These are phyloP conservation scores for Aspergillus sclerotiicarbonarius DNA, from an alignment of 495 filamentous ascomycete species.

Conservation along the genomic window DNA sequence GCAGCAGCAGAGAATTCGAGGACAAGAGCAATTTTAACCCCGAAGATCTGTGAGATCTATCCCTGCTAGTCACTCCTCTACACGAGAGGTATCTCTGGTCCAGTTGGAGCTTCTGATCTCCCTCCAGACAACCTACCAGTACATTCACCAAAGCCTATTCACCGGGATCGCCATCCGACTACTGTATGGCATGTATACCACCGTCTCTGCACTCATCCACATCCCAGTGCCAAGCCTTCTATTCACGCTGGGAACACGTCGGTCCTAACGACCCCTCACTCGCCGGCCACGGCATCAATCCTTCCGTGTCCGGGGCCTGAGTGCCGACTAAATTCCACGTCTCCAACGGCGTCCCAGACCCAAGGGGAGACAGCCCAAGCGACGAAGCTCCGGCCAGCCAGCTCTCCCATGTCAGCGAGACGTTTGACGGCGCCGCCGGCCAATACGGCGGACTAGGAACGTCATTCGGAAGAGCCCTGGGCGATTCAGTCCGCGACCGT, in stretches of 20 bases:
- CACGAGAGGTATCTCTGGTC: no score
- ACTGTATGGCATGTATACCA: no score
- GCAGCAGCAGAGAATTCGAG: no score
- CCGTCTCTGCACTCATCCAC: no score
- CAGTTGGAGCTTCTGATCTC: no score
- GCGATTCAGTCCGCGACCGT: not conserved
- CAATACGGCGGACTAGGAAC: not conserved
- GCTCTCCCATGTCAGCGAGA: constrained; percentile 4
- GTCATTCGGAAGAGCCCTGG: not conserved
- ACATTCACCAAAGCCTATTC: no score
- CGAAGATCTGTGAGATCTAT: no score
- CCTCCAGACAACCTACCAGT: no score
- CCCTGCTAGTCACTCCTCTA: no score
- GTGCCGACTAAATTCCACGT: not conserved
- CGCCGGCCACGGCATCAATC: not conserved
- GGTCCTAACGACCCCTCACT: not conserved
- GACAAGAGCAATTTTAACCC: no score
- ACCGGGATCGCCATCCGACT: no score
- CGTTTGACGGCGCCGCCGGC: not conserved
- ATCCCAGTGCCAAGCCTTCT: no score
- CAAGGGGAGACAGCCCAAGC: not conserved
- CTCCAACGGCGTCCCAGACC: not conserved
- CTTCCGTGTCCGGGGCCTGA: not conserved
- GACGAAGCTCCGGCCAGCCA: not conserved
- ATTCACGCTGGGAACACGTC: not conserved